A percentile compares a stretch with the other conserved stretches of the same genome.
Conservation (phyloP, 129 eudicot species). For the Chrysanthemum makinoi region DNA sequence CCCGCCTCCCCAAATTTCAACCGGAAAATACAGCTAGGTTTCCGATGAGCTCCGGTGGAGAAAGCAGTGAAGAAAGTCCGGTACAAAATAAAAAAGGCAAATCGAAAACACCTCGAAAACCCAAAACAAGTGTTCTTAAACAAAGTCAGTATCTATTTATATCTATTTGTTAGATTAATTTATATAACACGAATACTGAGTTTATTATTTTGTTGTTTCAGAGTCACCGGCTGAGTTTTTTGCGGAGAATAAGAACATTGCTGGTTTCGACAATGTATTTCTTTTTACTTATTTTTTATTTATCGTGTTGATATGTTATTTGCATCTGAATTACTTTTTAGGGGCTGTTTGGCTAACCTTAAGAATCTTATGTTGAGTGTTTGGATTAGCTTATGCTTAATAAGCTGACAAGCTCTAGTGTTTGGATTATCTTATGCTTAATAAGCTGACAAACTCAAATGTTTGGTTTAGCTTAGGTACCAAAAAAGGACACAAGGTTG, state of each 20-base stretch:
- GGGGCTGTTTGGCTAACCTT: too few species aligned
- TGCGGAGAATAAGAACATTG: slow-evolving; percentile 92
- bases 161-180: neutral
- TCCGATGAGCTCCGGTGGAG: slow-evolving; percentile 52
- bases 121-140: slow-evolving; percentile 70
- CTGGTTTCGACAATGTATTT: slow-evolving; percentile 95
- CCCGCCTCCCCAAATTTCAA: slow-evolving; percentile 35
- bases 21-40: neutral
- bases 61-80: slow-evolving; percentile 78
- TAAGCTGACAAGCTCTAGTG: too few species aligned
- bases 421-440: too few species aligned
- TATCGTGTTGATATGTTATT: too few species aligned
- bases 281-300: neutral
- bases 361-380: too few species aligned
- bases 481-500: too few species aligned
- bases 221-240: slow-evolving; percentile 99
- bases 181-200: neutral
- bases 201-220: slow-evolving; percentile 27
- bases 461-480: too few species aligned
- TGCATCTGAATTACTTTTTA: too few species aligned
- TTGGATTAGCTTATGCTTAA: too few species aligned
- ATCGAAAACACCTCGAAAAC: slow-evolving; percentile 60
- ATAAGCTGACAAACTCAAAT: too few species aligned
- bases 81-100: slow-evolving; percentile 55
- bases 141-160: slow-evolving; percentile 60